These are phyloP conservation scores for Pyricularia pennisetigena DNA, from an alignment of 2,329 filamentous ascomycete genomes.

Conservation along the genomic window DNA sequence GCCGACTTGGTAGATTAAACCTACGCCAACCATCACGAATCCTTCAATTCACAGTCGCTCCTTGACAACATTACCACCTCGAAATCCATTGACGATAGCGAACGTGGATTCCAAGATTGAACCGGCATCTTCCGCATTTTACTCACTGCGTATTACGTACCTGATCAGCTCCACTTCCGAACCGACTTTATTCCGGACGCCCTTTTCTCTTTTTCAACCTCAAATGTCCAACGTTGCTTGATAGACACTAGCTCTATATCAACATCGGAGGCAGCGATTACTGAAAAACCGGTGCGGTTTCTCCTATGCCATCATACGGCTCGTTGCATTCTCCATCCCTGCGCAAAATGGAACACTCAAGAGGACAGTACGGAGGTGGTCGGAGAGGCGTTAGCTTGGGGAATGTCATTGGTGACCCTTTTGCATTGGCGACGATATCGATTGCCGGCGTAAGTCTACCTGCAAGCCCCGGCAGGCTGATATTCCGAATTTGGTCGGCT, in stretches of 20 bases:
- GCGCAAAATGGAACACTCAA: constrained; percentile 69
- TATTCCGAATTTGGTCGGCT: too few species aligned
- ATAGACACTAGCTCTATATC: not conserved
- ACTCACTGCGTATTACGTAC: too few species aligned
- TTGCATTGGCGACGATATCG: constrained; percentile 87
- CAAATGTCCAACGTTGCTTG: not conserved
- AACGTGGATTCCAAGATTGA: too few species aligned
- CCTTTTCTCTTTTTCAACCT: not conserved
- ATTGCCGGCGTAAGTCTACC: constrained; percentile 68
- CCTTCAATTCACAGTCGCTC: not conserved
- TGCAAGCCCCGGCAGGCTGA: constrained; percentile 9
- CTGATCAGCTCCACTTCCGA: not conserved
- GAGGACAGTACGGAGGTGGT: constrained; percentile 41
- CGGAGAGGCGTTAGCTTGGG: constrained; percentile 61
- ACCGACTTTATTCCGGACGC: not conserved
- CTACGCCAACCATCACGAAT: not conserved
- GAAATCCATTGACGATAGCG: not conserved
- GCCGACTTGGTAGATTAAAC: not conserved
- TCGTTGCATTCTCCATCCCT: constrained; percentile 65
- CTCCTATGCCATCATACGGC: constrained; percentile 66
- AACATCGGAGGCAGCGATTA: not conserved
- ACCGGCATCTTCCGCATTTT: too few species aligned
- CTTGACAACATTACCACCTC: not conserved
- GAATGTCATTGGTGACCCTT: constrained; percentile 92
- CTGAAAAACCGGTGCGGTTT: constrained; percentile 9